Conservation (phyloP, 1,139 yeast genomes). For the Torulaspora pretoriensis region DNA sequence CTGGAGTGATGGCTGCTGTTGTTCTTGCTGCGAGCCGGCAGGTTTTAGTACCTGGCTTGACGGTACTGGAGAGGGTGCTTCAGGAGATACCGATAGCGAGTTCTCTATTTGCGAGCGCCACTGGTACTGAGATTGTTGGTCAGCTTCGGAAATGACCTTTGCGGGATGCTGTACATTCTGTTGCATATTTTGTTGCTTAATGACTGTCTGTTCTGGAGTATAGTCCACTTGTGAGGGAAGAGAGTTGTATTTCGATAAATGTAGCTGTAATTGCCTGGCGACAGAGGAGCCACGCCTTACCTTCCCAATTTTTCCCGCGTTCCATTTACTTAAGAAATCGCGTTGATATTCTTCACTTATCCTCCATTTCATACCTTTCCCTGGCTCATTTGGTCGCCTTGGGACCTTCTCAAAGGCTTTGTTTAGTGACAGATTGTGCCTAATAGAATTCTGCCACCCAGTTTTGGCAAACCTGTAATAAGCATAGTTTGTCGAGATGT, state of each 20-base stretch:
- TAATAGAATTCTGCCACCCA: slow-evolving; percentile 91
- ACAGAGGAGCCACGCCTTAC: slow-evolving; percentile 77
- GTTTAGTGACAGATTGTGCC: slow-evolving; percentile 75
- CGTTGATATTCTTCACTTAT: slow-evolving; percentile 78
- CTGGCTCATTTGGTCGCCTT: slow-evolving; percentile 91
- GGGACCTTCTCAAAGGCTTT: slow-evolving; percentile 95
- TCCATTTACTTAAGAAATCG: slow-evolving; percentile 77
- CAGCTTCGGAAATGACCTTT: not conserved
- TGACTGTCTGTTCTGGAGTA: slow-evolving; percentile 12
- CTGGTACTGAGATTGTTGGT: slow-evolving; percentile 12
- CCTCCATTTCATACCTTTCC: slow-evolving; percentile 99
- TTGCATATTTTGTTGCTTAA: slow-evolving; percentile 16
- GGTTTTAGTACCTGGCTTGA: not conserved
- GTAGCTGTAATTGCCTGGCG: slow-evolving; percentile 70
- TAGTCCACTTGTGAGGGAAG: slow-evolving; percentile 45
- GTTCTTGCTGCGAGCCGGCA: not conserved
- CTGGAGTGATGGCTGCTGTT: slow-evolving; percentile 10
- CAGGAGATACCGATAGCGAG: slow-evolving; percentile 5
- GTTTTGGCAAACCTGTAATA: slow-evolving; percentile 87
- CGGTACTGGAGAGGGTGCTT: slow-evolving; percentile 1
- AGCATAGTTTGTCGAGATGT: slow-evolving; percentile 85
- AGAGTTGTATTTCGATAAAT: slow-evolving; percentile 64
- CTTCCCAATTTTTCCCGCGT: slow-evolving; percentile 66
- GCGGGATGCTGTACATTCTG: not conserved
- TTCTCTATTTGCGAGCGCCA: slow-evolving; percentile 5